Evolutionary conservation across 345 rosid species (phyloP).

Genomic region (Rhodamnia rubescens): DNA sequence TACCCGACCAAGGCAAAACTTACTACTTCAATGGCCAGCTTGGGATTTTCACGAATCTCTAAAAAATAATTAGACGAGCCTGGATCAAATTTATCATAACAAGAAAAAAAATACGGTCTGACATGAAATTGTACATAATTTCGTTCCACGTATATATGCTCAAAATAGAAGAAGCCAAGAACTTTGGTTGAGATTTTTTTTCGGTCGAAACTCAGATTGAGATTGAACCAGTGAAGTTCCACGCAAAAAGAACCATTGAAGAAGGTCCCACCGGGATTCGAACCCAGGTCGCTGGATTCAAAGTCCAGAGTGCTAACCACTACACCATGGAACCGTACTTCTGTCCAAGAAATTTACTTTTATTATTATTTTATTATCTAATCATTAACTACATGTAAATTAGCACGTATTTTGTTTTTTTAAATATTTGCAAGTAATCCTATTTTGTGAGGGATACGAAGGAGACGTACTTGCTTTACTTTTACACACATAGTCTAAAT

Average conservation of each 20-base stretch:
- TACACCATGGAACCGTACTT: constrained; percentile 73
- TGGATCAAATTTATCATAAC: background rate
- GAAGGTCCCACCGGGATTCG: constrained; percentile 91
- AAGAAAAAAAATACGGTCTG: background rate
- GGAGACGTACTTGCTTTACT: background rate
- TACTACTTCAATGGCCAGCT: background rate
- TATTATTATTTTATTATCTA: too few relatives aligned
- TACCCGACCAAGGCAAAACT: background rate
- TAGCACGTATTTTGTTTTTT: background rate
- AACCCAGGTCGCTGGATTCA: constrained; percentile 98
- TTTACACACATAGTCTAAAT: too few relatives aligned
- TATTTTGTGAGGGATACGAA: background rate
- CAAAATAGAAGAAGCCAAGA: background rate
- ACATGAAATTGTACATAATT: background rate
- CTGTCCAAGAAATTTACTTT: accelerated
- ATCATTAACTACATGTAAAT: background rate
- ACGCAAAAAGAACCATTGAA: background rate
- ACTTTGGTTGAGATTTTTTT: background rate
- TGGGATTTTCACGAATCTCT: background rate
- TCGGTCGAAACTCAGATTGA: background rate
- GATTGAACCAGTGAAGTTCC: background rate
- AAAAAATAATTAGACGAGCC: background rate
- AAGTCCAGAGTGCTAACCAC: constrained; percentile 99
- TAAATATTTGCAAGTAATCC: background rate
- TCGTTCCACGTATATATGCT: background rate